phyloP scores from a whole-genome alignment of 345 rosid species.

The Populus euphratica region DNA sequence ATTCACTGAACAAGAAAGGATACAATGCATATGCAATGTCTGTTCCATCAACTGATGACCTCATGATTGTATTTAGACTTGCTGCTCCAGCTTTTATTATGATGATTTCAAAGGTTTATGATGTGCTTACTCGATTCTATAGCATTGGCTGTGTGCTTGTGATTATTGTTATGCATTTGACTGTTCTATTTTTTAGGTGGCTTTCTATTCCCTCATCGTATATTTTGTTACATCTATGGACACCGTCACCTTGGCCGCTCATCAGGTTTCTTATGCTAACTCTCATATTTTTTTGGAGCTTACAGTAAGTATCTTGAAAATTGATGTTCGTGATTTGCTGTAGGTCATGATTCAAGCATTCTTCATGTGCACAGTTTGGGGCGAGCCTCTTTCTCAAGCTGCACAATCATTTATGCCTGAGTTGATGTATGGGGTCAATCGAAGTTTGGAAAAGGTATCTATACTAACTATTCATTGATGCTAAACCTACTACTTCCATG shows the following conservation, averaged over 20 bases:
- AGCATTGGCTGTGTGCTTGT: background rate
- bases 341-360: conserved; percentile 77
- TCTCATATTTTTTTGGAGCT: background rate
- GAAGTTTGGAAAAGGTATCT: conserved; percentile 58
- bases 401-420: conserved; percentile 96
- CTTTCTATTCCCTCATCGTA: conserved; percentile 71
- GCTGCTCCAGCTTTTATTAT: conserved; percentile 78
- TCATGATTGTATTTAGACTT: conserved; percentile 51
- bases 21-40: conserved; percentile 60
- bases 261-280: conserved; percentile 55
- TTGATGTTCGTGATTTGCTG: background rate
- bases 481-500: background rate
- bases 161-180: conserved; percentile 1
- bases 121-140: background rate
- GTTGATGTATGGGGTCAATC: conserved; percentile 62
- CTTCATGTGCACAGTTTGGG: conserved; percentile 70
- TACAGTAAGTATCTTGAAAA: background rate
- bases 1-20: conserved; percentile 65
- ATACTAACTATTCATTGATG: background rate
- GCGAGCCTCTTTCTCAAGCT: conserved; percentile 92
- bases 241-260: conserved; percentile 69
- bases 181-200: conserved; percentile 46
- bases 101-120: conserved; percentile 64
- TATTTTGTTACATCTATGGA: conserved; percentile 92
- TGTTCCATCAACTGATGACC: conserved; percentile 56